Evolutionary conservation across 352 stramenopile genomes (phyloP).

Genomic region (Globisporangium radiosum): DNA sequence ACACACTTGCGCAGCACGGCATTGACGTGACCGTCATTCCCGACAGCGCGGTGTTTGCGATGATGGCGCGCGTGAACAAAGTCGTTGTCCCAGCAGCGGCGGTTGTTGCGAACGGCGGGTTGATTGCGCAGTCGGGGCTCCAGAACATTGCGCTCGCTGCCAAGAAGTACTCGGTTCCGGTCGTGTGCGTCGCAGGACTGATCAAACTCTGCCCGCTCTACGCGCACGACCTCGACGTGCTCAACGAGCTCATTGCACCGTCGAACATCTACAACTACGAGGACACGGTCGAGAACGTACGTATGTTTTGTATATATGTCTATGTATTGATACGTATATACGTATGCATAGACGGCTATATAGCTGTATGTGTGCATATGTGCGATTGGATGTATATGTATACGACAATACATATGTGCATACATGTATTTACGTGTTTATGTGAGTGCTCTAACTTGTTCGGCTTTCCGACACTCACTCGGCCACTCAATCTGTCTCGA

Average conservation of each 20-base stretch:
- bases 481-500: no score
- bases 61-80: slow-evolving; percentile 99
- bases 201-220: slow-evolving; percentile 98
- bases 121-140: slow-evolving; percentile 93
- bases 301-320: slow-evolving; percentile 1
- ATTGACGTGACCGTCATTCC: slow-evolving; percentile 95
- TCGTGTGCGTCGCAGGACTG: slow-evolving; percentile 95
- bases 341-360: slow-evolving; percentile 4
- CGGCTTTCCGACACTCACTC: no score
- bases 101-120: slow-evolving; percentile 95
- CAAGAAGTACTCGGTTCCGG: slow-evolving; percentile 94
- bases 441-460: no score
- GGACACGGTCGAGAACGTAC: slow-evolving; percentile 83
- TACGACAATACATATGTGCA: no score
- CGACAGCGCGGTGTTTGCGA: slow-evolving; percentile 95
- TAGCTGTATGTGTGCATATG: background rate
- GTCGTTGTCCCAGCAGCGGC: slow-evolving; percentile 93
- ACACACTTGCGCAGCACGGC: slow-evolving; percentile 82
- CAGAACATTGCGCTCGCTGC: slow-evolving; percentile 95
- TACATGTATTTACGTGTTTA: no score
- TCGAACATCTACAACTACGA: slow-evolving; percentile 88
- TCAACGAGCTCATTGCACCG: slow-evolving; percentile 89
- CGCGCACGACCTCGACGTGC: slow-evolving; percentile 95
- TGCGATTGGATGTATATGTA: no score
- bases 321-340: no score